Evolutionary conservation across 1,284 basidiomycete species (phyloP), one percentile per base, ranked within the genome.

Genomic region (Boletus putidus): DNA sequence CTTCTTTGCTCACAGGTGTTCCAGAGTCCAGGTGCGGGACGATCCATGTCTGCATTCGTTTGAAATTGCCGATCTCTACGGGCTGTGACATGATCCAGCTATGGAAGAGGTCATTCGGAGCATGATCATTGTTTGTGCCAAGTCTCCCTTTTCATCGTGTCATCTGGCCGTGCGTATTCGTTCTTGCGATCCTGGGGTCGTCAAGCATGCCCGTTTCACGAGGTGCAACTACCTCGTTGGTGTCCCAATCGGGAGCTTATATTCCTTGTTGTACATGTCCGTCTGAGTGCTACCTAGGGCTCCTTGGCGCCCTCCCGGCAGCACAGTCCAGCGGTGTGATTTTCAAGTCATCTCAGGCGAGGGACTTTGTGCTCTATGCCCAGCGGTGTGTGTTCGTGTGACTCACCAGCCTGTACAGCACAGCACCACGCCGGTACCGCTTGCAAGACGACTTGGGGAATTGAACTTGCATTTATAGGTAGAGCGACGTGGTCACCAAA

Each of bases 121-220:
- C 60, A 55, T 63, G 46, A 52, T 59, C 60, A 42, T 58, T 52
- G 35, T 53, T 54, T 53, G 50, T 49, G 23, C 47, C 21, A 49
- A 25, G 44, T 53, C 50, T 47, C 53, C 53, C 37, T 44, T 52
- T 48, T 31, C 45, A 39, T 61, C 61, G 53, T 66, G 58, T 59
- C 53, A 43, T 55, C 53, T 48, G 68, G 70, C 70, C 66, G 69
- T 72, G 68, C 56, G 47, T 52, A 27, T 62, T 59, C 65, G 68
- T 29, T 51, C 47, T 48, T 57, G 27, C 45, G 46, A 54, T 65
- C 57, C 42, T 65, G 65, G 55, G 50, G 49, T 52, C 18, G 46
- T 31, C 44, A 55, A 54, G 56, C 67, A 60, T 63, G 68, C 58
- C 25, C 57, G 11, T 52, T 49, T 64, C 65, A 49, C 46, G 59